These are phyloP conservation scores for Capsicum baccatum DNA, from an alignment of 257 asterid genomes.

Conservation along the genomic window DNA sequence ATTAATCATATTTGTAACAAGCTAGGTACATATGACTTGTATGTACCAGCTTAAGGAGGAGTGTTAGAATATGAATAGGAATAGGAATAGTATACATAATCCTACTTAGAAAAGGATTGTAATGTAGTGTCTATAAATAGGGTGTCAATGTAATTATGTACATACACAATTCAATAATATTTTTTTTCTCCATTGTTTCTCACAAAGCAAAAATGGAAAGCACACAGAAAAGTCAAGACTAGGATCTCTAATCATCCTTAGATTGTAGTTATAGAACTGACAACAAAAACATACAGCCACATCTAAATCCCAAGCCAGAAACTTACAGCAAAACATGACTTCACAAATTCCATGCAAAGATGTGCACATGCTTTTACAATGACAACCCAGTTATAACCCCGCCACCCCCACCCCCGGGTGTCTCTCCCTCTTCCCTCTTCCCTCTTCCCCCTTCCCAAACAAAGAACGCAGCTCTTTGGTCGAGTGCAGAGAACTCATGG, in stretches of 20 bases:
- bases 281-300: not conserved
- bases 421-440: not conserved
- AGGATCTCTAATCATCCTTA: not conserved
- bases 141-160: no score
- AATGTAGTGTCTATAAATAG: no score
- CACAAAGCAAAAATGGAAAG: not conserved
- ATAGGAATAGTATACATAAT: no score
- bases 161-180: no score
- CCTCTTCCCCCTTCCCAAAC: not conserved
- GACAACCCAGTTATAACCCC: not conserved
- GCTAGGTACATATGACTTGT: no score
- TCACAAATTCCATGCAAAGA: not conserved
- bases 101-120: no score
- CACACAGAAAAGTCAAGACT: not conserved
- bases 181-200: no score
- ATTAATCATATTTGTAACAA: no score
- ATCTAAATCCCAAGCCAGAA: not conserved
- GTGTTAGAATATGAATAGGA: no score
- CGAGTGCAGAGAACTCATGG: slow-evolving; percentile 4
- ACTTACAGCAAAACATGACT: not conserved
- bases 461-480: not conserved
- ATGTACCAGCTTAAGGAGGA: no score
- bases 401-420: not conserved
- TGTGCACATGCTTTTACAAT: not conserved
- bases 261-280: not conserved